Evolutionary conservation across 2,329 filamentous ascomycete species (phyloP), one percentile per base, ranked within the genome.

Genomic region (Allantophomopsis cytisporea): DNA sequence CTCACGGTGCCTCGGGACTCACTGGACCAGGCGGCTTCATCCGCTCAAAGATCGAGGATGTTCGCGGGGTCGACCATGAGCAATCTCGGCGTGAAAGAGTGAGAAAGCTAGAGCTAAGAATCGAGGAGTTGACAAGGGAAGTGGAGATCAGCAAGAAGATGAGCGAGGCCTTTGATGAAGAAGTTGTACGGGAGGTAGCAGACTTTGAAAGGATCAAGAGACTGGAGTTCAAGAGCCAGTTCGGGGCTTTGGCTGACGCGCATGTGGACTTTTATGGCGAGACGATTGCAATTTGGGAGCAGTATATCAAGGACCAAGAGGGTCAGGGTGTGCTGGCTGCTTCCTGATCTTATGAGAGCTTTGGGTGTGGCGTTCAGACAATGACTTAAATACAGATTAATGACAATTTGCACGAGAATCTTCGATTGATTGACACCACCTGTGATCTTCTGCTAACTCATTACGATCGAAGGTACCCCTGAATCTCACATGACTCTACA

Each of bases 201-300:
- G 88, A 95, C 56, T 98, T 98, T 62, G 91, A 98, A 63, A 75
- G 88, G 41, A 96, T 96, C 68, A 98, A 98, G 68, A 78, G 85
- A 31, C 69, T 84, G 33, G 89, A 98, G 66, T 93, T 98, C 61
- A 84, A 85, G 58, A 74, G 81, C 47, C 88, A 91, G 50, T 69
- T 98, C 37, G 86, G 85, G 2, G 78, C 76, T 2, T 61, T 98
- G 37, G 86, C 89, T 0, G 81, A 89, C 53, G 78, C 84, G 14
- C 86, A 98, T 57, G 76, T 94, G 32, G 73, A 77, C 10, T 96
- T 95, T 59, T 98, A 94, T 57, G 76, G 76, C 41, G 74, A 73
- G 16, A 82, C 86, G 5, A 76, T 83, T 37, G 77, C 80, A 39
- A 82, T 83, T 7, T 98, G 91, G 91, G 86, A 94, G 63, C 67